phyloP scores from a whole-genome alignment of 2,329 filamentous ascomycete species.

The Nemania diffusa region DNA sequence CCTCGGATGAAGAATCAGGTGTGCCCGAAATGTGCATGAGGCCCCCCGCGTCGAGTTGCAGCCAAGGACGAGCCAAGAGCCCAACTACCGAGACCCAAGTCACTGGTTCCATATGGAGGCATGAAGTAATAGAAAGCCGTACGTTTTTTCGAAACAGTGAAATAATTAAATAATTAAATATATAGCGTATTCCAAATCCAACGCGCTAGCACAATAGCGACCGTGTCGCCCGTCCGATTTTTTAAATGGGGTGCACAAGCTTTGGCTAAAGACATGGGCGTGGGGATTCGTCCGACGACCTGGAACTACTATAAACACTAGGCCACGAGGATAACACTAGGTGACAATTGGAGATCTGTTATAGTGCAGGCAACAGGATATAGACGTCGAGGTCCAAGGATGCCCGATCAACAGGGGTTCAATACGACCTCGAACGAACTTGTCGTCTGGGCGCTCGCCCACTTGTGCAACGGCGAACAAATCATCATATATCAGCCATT shows the following conservation, averaged over 20 bases:
- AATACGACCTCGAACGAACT: neutral
- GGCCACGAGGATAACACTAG: neutral
- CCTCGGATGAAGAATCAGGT: constrained; percentile 12
- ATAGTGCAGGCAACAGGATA: neutral
- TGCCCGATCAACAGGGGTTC: neutral
- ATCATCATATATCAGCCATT: neutral
- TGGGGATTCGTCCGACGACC: neutral
- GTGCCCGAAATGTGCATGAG: neutral
- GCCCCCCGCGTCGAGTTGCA: neutral
- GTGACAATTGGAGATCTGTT: neutral
- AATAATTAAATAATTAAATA: neutral
- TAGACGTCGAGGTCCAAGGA: neutral
- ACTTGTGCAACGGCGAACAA: neutral
- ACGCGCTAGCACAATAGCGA: neutral
- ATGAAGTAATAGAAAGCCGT: constrained; percentile 4
- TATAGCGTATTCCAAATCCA: constrained; percentile 6
- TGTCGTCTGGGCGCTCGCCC: neutral
- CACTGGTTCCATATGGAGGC: constrained; percentile 5
- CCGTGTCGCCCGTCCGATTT: constrained; percentile 2
- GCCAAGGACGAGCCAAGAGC: constrained; percentile 16
- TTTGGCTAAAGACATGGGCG: neutral
- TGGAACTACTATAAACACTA: neutral
- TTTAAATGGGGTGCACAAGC: neutral
- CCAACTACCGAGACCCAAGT: constrained; percentile 27
- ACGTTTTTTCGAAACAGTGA: neutral